Base-by-base conservation (phyloP, 441 rosid species). In the Raphanus hybrid region DNA sequence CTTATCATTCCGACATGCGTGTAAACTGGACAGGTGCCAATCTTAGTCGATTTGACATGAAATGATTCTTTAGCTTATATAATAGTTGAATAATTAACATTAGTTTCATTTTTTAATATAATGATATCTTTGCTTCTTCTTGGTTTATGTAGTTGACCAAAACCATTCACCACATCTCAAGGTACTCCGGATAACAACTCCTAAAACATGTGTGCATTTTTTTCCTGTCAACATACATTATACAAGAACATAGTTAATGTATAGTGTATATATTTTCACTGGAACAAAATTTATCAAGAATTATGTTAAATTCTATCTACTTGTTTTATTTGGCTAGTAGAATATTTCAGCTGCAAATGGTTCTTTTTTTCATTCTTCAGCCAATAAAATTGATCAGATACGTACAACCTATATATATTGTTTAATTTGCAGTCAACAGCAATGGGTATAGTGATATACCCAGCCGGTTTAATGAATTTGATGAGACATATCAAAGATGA, bases 81-180 rank as follows among this genome's bases (percentile, higher is more conserved):
- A 58, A 29, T 43, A 14, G 14, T 15, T 14, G 4, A 14, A 14
- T 15, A 15, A 20, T 59, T 32, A 35, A 67, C 16, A 60, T 10
- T 5, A n/a, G 4, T 35, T 48, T 60, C 11, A 34, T n/a, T 69
- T 34, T n/a, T 5, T 2, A 61, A 52, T 29, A 4, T 37, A 20
- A 3, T 37, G 23, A 50, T 75, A 2, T 6, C 0, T 62, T 63
- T 63, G 57, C 59, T 65, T 20, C 59, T 60, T 16, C 20, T 61
- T 60, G 23, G 37, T 67, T 61, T 39, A 41, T 63, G 45, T 64
- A 78, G 82, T 0, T 64, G 6, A 41, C 6, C 82, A 79, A 57
- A 74, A 55, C 41, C 67, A 79, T 69, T 69, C 82, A 54, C 82
- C 82, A 55, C 75, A 79, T 74, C 82, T 74, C 48, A 74, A 41